Base-by-base conservation (phyloP, 495 filamentous ascomycete species). In the Aspergillus saccharolyticus region DNA sequence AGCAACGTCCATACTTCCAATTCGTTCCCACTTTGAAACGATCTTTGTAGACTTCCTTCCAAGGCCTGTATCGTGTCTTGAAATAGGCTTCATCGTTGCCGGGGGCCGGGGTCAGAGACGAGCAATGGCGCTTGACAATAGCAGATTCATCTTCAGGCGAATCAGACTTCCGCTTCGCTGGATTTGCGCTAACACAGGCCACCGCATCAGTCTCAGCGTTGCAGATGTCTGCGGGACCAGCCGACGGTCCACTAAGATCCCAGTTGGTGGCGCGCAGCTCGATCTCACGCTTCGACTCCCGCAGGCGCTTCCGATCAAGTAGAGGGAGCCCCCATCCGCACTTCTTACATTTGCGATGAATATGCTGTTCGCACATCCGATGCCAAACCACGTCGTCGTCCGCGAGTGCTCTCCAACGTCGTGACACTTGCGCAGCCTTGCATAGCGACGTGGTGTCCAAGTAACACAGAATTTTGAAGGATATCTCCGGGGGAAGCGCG, bases 351-450 rank as follows among this genome's bases (percentile, higher is more conserved):
- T 96, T 97, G 50, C 92, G 81, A 63, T 94, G 90, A 53, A 96
- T 97, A 65, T 99, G 94, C 65, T 99, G 94, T 74, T 97, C 92
- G 66, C 94, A 99, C 93, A 99, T 97, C 54, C 86, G 87, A 62
- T 97, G 93, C 94, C 94, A 99, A 2, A 99, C 94, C 21, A 96
- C 87, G 72, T 99, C 93, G 66, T 96, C 91, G 68, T 97, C 95
- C 2, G 94, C 94, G 22, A 99, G 70, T 52, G 79, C 80, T 55
- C 88, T 82, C 94, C 94, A 99, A 55, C 85, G 80, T 54, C 84
- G 84, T 68, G 90, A 96, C 42, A 99, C 95, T 71, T 97, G 95
- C 3, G 95, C 90, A 8, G 93, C 94, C 69, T 96, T 96, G 78
- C 95, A 97, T 9, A 99, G 80, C n/a, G 92, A 97, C 5, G 88